Evolutionary conservation across 441 rosid species (phyloP).

Genomic region (Gossypium schwendimanii): DNA sequence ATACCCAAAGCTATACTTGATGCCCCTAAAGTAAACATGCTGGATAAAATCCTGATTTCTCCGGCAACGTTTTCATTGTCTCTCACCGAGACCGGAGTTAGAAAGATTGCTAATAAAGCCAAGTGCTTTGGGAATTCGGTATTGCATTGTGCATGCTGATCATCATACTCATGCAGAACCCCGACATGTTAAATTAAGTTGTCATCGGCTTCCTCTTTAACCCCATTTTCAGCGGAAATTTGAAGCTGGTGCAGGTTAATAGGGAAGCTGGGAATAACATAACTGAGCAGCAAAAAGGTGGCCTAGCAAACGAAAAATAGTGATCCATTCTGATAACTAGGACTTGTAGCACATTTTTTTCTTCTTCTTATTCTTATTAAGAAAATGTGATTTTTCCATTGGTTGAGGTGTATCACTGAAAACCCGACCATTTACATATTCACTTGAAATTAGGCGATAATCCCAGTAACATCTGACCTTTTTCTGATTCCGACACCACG

Average conservation of each 20-base stretch:
- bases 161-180: background rate
- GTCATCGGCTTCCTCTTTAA: background rate
- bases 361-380: background rate
- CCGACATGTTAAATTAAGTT: background rate
- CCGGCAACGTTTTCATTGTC: constrained; percentile 45
- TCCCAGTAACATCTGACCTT: no score
- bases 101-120: constrained; percentile 42
- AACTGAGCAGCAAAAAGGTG: background rate
- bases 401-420: background rate
- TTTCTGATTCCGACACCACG: no score
- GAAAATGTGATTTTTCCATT: background rate
- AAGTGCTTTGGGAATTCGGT: constrained; percentile 58
- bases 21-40: constrained; percentile 71
- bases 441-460: no score
- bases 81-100: constrained; percentile 30
- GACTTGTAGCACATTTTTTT: background rate
- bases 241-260: background rate
- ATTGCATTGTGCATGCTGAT: constrained; percentile 54
- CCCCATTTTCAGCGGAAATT: background rate
- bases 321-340: background rate
- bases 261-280: background rate
- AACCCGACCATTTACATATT: no score
- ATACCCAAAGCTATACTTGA: constrained; percentile 77
- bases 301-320: background rate
- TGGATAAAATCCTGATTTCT: constrained; percentile 71